Percentiles rank a stretch among this genome's conserved stretches.
phyloP scores from a whole-genome alignment of 2,329 filamentous ascomycete genomes.

The Daldinia sp. region DNA sequence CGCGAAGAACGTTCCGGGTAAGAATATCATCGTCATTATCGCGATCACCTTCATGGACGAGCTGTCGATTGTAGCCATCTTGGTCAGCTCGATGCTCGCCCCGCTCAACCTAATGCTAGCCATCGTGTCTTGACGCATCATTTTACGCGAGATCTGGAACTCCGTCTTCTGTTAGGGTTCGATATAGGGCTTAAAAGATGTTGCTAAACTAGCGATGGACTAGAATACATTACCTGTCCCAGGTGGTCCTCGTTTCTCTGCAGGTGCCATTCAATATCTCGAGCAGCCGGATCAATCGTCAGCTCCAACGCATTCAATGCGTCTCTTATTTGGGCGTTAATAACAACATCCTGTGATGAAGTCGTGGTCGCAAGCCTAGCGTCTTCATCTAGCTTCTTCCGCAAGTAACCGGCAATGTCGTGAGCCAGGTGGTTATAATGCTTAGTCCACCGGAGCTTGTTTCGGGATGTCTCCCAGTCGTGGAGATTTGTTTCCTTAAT shows the following conservation, averaged over 20 bases:
- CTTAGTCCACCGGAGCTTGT: neutral
- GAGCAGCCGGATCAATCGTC: neutral
- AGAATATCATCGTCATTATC: conserved; percentile 44
- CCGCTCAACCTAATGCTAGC: conserved; percentile 10
- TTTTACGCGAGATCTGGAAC: conserved; percentile 13
- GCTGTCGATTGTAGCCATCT: conserved; percentile 26
- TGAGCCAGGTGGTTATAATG: neutral
- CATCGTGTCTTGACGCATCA: conserved; percentile 25
- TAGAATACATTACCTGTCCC: conserved; percentile 12
- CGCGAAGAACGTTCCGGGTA: conserved; percentile 49
- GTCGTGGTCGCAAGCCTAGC: neutral
- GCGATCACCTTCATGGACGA: conserved; percentile 38
- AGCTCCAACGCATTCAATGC: conserved; percentile 12
- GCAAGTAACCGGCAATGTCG: conserved; percentile 12
- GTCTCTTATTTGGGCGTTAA: conserved; percentile 11
- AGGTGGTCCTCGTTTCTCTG: conserved; percentile 14
- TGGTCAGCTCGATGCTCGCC: conserved; percentile 23
- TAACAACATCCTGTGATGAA: neutral
- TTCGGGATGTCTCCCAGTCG: conserved; percentile 10
- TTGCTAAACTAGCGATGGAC: neutral
- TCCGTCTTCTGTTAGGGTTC: neutral
- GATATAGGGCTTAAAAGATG: too few species aligned
- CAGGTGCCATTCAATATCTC: conserved; percentile 14
- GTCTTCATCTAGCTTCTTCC: conserved; percentile 3
- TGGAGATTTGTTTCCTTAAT: conserved; percentile 5